Evolutionary conservation across 495 filamentous ascomycete genomes (phyloP).

Genomic region (Penicillium daleae): DNA sequence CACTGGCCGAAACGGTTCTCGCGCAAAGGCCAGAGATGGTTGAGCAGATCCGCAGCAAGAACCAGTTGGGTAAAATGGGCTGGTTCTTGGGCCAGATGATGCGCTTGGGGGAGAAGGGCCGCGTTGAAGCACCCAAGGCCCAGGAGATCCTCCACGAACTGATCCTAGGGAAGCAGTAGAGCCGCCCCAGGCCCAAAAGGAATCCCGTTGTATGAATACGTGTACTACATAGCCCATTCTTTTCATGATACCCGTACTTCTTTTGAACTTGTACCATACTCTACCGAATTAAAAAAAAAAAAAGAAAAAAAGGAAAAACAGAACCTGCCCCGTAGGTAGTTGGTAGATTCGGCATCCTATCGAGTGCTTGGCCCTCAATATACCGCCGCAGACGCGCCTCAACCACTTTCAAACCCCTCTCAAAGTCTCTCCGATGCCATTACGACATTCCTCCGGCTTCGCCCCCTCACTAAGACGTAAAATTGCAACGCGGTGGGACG

Average conservation of each 20-base stretch:
- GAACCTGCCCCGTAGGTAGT: neutral
- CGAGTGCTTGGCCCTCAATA: neutral
- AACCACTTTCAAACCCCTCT: slow-evolving; percentile 3
- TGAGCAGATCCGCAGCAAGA: slow-evolving; percentile 65
- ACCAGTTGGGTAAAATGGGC: slow-evolving; percentile 75
- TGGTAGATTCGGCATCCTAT: neutral
- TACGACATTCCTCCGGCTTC: slow-evolving; percentile 19
- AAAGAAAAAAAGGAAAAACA: no score
- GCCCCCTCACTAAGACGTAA: slow-evolving; percentile 20
- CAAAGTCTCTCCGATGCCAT: slow-evolving; percentile 11
- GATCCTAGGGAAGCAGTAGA: slow-evolving; percentile 41
- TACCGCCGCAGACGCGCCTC: slow-evolving; percentile 11
- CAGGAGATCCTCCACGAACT: slow-evolving; percentile 64
- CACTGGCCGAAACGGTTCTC: slow-evolving; percentile 47
- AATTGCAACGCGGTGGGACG: slow-evolving; percentile 25
- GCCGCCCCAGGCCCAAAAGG: neutral
- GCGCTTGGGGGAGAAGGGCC: slow-evolving; percentile 70
- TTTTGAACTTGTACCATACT: neutral
- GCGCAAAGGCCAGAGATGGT: slow-evolving; percentile 62
- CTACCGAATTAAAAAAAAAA: neutral
- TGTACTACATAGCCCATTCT: slow-evolving; percentile 18
- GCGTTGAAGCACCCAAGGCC: slow-evolving; percentile 74
- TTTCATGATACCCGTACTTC: slow-evolving; percentile 27
- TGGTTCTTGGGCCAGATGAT: slow-evolving; percentile 95
- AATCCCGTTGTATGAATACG: slow-evolving; percentile 11